Base-by-base conservation (phyloP, 192 early-diverging fungal genomes). In the Jimgerdemannia lactiflua region DNA sequence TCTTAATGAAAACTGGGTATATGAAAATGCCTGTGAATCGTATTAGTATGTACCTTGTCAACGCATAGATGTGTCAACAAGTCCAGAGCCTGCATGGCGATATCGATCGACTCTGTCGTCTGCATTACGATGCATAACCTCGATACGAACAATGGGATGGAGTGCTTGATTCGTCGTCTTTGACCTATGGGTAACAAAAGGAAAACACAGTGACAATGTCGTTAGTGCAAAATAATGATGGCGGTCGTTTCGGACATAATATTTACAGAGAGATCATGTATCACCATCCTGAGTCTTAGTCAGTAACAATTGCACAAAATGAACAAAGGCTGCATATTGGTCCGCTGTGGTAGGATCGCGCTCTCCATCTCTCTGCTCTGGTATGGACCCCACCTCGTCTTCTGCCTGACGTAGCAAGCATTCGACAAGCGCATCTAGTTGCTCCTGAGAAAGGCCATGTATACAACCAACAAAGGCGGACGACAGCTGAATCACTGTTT, bases 61-160 rank as follows among this genome's bases (percentile, higher is more conserved):
- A 70, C 70, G 41, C 79, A 78, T 19, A 87, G 74, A 19, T 80
- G 72, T 1, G 79, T 71, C 29, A 87, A 70, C 20, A 87, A 75
- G 39, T 80, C 74, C 39, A 87, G 39, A 3, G 71, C 70, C 18
- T 75, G 74, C 11, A 78, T 43, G 14, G 85, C 43, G 10, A 86
- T 75, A 8, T 78, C 40, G 11, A 84, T 70, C 19, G 74, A 83
- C 18, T 65, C 77, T n/a, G 86, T 79, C 18, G 29, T 81, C 54
- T 81, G 80, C 19, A 80, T 70, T 11, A 87, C 80, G 14, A 78
- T 75, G 6, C 74, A 82, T 54, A 84, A 67, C 43, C 77, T 80
- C 6, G 77, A 76, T 4, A 86, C 39, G 42, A 84, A 74, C 29
- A 64, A 73, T 8, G 82, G 74, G 9, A 87, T 78, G n/a, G 73